Evolutionary conservation across 2,329 filamentous ascomycete species (phyloP), one percentile per base, ranked within the genome.

Genomic region (Claviceps digitariae): DNA sequence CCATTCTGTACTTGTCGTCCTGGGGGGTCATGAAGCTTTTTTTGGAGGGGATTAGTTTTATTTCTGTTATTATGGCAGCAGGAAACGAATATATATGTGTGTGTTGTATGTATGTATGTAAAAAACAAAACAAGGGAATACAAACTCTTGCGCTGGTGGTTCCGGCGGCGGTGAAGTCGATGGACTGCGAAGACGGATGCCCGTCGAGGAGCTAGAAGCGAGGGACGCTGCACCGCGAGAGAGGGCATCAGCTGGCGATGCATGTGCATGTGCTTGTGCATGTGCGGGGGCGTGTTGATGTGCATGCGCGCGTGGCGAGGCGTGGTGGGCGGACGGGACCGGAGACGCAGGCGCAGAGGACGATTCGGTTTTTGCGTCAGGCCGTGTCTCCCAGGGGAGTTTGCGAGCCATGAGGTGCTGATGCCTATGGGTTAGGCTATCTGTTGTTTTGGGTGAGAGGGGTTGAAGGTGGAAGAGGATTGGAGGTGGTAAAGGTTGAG

Each of bases 1-100:
- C 87, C 84, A 91, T 90, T 61, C 86, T 83, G 66, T 81, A 91
- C 52, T 69, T 70, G 63, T 90, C 86, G 64, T 93, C 87, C n/a
- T 82, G 83, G 48, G 81, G 74, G 2, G 73, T 70, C 84, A 91
- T 90, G 63, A 74, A 74, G 31, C 79, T 82, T 52, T 20, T 7
- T 23, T 1, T 25, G 8, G 3, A 8, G n/a, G n/a, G n/a, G n/a
- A n/a, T 21, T 6, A 5, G 9, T 25, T 12, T 36, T 23, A 3
- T 36, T 31, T 15, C 36, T 8, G 7, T n/a, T n/a, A 40, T 17
- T 40, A 41, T 7, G 4, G n/a, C n/a, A 17, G 38, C 38, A 40
- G 8, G 27, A 4, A 29, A 8, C 27, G 27, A 29, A 29, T 29
- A 29, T 29, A 29, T 29, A 8, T 29, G 27, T 29, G 27, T 29